A percentile compares a stretch with the other conserved stretches of the same genome.
phyloP scores from a whole-genome alignment of 139 green algal species.

The Volvox africanus region DNA sequence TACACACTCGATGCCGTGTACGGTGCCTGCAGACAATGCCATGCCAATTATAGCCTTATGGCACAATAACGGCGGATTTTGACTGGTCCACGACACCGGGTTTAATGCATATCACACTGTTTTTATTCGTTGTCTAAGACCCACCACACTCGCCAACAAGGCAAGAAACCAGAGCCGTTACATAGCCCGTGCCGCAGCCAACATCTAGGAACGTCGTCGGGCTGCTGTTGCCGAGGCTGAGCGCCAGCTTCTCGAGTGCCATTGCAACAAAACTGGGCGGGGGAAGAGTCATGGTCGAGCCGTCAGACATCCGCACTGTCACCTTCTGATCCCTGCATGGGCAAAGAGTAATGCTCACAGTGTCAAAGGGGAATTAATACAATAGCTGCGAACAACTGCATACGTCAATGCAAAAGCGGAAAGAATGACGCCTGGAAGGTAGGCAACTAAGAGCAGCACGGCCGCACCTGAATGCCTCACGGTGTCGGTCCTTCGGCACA shows the following conservation, averaged over 20 bases:
- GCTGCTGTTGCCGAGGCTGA: slow-evolving; percentile 35
- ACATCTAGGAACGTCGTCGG: slow-evolving; percentile 71
- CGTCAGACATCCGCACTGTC: slow-evolving; percentile 71
- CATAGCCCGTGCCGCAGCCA: slow-evolving; percentile 72
- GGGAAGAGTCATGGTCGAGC: slow-evolving; percentile 70
- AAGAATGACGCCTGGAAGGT: neutral
- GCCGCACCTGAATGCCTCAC: slow-evolving; percentile 66
- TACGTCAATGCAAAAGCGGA: too few relatives aligned
- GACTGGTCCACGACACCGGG: too few relatives aligned
- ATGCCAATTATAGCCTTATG: neutral
- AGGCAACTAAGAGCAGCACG: neutral
- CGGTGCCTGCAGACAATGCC: slow-evolving; percentile 13
- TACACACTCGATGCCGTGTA: slow-evolving; percentile 72
- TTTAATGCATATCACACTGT: too few relatives aligned
- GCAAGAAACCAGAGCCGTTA: slow-evolving; percentile 68
- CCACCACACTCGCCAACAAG: slow-evolving; percentile 56
- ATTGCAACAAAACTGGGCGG: slow-evolving; percentile 69
- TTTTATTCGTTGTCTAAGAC: neutral
- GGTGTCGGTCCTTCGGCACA: slow-evolving; percentile 68
- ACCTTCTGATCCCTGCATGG: slow-evolving; percentile 67
- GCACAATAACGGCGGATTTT: neutral
- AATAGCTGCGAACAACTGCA: neutral
- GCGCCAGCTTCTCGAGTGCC: slow-evolving; percentile 69
- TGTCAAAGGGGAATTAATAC: neutral
- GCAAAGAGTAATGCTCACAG: neutral